Evolutionary conservation across 2,329 filamentous ascomycete genomes (phyloP), one percentile per base, ranked within the genome.

Genomic region (Colletotrichum sp.): DNA sequence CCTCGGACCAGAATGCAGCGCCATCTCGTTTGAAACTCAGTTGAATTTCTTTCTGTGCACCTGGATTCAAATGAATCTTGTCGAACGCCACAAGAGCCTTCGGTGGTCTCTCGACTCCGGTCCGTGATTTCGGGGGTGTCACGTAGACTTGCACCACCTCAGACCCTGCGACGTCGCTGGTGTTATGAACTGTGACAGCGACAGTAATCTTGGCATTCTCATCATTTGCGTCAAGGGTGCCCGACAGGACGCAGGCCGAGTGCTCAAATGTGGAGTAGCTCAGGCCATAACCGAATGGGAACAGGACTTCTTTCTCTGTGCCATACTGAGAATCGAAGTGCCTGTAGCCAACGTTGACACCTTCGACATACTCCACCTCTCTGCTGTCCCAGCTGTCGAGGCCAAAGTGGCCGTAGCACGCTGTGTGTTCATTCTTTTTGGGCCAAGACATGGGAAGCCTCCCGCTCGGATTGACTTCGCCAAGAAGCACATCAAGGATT

Each of bases 301-400:
- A 94, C 15, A 90, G 87, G 0, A 91, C 88, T 7, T 88, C 86
- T 10, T 90, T 87, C 34, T 87, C 84, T n/a, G 60, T 61, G 7
- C 58, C 58, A 2, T 86, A 86, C 55, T 80, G 60, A 78, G 90
- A 92, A 80, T 94, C 92, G 79, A 93, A 94, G 82, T 91, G 92
- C 16, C 92, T 87, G 82, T 94, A 94, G 3, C 93, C 93, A 43
- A 94, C 87, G 80, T 92, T 93, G 64, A 94, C 87, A 43, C 92
- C 93, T 80, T 94, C 93, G 15, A 90, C 91, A 78, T 94, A 94
- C 2, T 92, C 84, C 3, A 92, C 91, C 77, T 79, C 77, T 1
- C 80, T 70, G 28, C 34, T 52, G 26, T 65, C 71, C 2, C 92
- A 92, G 70, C 92, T 93, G 79, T 93, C 91, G 9, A 58, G 58